A percentile compares a stretch with the other conserved stretches of the same genome.
These are phyloP conservation scores for Calonectria montana DNA, from an alignment of 2,329 filamentous ascomycete species.

Conservation along the genomic window DNA sequence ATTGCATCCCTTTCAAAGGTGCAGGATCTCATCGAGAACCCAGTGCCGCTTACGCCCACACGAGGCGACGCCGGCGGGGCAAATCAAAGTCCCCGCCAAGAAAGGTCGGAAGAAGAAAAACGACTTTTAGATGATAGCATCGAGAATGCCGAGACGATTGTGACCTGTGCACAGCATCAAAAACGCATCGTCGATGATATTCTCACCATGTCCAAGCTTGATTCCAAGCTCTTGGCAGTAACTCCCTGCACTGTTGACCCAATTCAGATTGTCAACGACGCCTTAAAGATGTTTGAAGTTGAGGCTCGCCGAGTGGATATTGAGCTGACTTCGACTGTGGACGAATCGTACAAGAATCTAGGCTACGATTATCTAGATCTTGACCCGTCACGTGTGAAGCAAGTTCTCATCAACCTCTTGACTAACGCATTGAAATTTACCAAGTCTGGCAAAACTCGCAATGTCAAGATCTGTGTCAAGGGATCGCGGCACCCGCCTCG, in stretches of 20 bases:
- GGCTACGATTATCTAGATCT: conserved; percentile 73
- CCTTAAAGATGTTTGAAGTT: conserved; percentile 82
- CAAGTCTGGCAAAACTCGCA: conserved; percentile 68
- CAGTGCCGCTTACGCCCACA: conserved; percentile 40
- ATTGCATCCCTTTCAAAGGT: conserved; percentile 60
- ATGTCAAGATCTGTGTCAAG: conserved; percentile 62
- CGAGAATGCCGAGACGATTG: conserved; percentile 82
- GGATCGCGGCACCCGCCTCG: conserved; percentile 54
- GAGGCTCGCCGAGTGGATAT: conserved; percentile 79
- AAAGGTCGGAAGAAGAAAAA: conserved; percentile 49
- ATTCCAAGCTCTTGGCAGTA: conserved; percentile 79
- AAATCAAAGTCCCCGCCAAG: conserved; percentile 12
- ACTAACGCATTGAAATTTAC: conserved; percentile 90
- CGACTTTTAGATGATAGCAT: conserved; percentile 69
- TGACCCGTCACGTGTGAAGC: conserved; percentile 80
- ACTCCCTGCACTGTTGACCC: conserved; percentile 78
- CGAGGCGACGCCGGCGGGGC: conserved; percentile 20
- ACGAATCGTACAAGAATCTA: conserved; percentile 68
- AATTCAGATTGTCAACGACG: conserved; percentile 72
- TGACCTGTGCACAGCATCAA: conserved; percentile 82
- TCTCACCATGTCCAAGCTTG: conserved; percentile 79
- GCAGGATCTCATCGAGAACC: conserved; percentile 51
- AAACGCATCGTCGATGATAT: conserved; percentile 84
- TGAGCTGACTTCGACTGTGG: conserved; percentile 71
- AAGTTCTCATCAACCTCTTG: conserved; percentile 83